A percentile compares a stretch with the other conserved stretches of the same genome.
phyloP scores from a whole-genome alignment of 1,284 basidiomycete species.

The Lentinula novae-zelandiae region DNA sequence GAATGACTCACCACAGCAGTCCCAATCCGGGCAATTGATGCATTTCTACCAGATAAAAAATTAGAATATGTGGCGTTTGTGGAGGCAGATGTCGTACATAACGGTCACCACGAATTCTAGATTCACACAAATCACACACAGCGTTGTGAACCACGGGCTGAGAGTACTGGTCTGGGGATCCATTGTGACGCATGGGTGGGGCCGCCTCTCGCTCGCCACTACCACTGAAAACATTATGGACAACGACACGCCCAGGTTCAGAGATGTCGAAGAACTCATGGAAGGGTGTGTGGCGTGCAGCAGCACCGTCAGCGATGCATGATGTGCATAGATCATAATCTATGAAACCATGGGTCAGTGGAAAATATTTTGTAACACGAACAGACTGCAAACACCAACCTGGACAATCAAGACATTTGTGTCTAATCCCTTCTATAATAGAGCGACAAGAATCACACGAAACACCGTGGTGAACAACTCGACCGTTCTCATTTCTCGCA shows the following conservation, averaged over 20 bases:
- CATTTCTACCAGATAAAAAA: constrained; percentile 53
- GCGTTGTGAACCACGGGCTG: constrained; percentile 50
- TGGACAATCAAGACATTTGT: constrained; percentile 74
- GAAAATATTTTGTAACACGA: neutral
- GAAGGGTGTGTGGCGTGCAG: constrained; percentile 49
- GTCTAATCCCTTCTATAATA: constrained; percentile 56
- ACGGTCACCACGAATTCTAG: constrained; percentile 61
- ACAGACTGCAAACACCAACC: constrained; percentile 34
- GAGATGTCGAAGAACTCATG: constrained; percentile 70
- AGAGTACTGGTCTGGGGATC: constrained; percentile 13
- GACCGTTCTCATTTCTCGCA: constrained; percentile 4
- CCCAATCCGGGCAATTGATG: constrained; percentile 69
- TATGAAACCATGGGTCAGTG: constrained; percentile 15
- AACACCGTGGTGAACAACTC: constrained; percentile 40
- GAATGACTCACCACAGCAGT: constrained; percentile 49
- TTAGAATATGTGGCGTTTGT: neutral
- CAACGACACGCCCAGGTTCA: constrained; percentile 58
- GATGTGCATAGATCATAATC: constrained; percentile 70
- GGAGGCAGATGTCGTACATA: constrained; percentile 45
- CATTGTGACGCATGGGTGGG: constrained; percentile 6
- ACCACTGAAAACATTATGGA: constrained; percentile 53
- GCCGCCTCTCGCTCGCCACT: constrained; percentile 26
- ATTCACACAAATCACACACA: constrained; percentile 73
- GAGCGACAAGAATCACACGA: constrained; percentile 56
- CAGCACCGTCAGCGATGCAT: constrained; percentile 45